A percentile compares a stretch with the other conserved stretches of the same genome.
Evolutionary conservation across 768 basidiomycete species (phyloP).

Genomic region (Ramaria rubella): DNA sequence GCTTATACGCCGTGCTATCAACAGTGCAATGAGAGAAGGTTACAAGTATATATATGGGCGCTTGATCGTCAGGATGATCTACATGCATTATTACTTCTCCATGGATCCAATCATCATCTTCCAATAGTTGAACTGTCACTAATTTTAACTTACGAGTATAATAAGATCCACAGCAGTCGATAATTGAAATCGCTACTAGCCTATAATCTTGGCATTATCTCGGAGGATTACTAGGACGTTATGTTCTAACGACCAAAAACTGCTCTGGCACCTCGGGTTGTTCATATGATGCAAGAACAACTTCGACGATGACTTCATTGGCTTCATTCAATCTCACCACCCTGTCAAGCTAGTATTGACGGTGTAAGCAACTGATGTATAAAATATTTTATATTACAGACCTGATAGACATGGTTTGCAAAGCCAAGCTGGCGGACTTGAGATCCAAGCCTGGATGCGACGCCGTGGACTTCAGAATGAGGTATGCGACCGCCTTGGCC

Average conservation of each 20-base stretch:
- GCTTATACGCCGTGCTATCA: no score
- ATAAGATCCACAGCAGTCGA: background rate
- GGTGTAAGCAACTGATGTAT: background rate
- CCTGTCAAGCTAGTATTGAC: slow-evolving; percentile 40
- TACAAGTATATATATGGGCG: no score
- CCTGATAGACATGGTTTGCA: slow-evolving; percentile 67
- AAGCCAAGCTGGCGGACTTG: slow-evolving; percentile 59
- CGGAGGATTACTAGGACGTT: no score
- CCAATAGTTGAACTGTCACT: no score
- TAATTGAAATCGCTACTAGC: background rate
- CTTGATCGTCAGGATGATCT: no score
- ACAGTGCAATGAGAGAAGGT: no score
- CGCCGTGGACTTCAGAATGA: slow-evolving; percentile 32
- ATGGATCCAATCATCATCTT: no score
- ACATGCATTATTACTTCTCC: no score
- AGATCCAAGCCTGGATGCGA: slow-evolving; percentile 45
- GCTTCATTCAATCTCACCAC: slow-evolving; percentile 30
- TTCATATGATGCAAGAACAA: slow-evolving; percentile 47
- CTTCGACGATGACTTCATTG: slow-evolving; percentile 33
- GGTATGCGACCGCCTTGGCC: slow-evolving; percentile 3
- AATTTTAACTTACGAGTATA: no score
- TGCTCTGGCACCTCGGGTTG: slow-evolving; percentile 64
- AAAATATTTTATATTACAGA: slow-evolving; percentile 22
- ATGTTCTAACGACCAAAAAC: slow-evolving; percentile 60
- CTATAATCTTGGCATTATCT: background rate